Evolutionary conservation across 176 grass and related monocot species (phyloP), one percentile per base, ranked within the genome.

Genomic region (Bonia amplexicaulis): DNA sequence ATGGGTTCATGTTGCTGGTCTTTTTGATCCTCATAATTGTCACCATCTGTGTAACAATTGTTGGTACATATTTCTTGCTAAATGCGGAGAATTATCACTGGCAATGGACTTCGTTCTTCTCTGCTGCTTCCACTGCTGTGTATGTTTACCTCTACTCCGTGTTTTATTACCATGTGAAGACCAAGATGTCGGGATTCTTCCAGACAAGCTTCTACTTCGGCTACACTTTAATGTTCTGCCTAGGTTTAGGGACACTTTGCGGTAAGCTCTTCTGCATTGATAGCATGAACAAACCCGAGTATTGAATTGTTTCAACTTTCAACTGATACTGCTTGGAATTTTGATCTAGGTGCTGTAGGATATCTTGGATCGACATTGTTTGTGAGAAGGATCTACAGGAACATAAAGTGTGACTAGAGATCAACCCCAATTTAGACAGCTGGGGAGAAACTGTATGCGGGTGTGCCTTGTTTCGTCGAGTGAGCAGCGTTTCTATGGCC

Each of bases 101-200:
- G 95, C 93, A 98, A 58, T 98, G 95, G 95, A 98, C 93, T 71
- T 98, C 95, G 66, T 98, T 98, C 89, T 93, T 98, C 79, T 98
- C 95, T 17, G 95, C 95, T 80, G 95, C 93, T 88, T 98, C 95
- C 66, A 98, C 91, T 68, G 93, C 95, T 13, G 85, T 93, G 10
- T 98, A 98, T 72, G 95, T 98, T 70, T 98, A 95, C 87, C 87
- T 98, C 17, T 98, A 98, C 85, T 95, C 95, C 4, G 54, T 98
- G 79, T 98, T 95, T 72, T 98, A 98, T 82, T 98, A 98, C 86
- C 85, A 92, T 84, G 83, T 89, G 85, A 98, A 95, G 91, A 98
- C 95, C 78, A 98, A 95, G 85, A 98, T 98, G 95, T 98, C 93
- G 58, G 95, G 95, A 35, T 95, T 98, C 83, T 93, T 98, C 82